Conservation (phyloP, 1,139 yeast genomes). For the Taphrina confusa region DNA sequence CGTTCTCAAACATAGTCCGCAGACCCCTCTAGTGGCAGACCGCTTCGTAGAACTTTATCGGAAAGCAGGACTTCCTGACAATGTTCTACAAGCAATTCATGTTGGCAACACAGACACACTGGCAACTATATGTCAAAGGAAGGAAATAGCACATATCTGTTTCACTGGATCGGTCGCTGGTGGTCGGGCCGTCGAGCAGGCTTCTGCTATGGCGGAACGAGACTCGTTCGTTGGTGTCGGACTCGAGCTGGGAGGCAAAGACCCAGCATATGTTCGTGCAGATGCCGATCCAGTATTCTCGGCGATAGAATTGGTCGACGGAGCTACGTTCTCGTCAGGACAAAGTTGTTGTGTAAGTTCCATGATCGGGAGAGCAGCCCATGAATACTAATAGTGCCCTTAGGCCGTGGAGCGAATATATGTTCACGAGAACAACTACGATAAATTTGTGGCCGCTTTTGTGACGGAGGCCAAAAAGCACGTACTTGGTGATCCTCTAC, state of each 20-base stretch:
- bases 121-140: conserved; percentile 64
- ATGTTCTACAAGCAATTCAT: conserved; percentile 69
- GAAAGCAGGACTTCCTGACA: conserved; percentile 79
- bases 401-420: conserved; percentile 84
- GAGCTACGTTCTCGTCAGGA: conserved; percentile 81
- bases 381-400: conserved; percentile 87
- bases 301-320: conserved; percentile 81
- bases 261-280: conserved; percentile 70
- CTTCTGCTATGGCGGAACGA: conserved; percentile 56
- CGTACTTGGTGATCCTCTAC: conserved; percentile 72
- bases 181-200: conserved; percentile 73
- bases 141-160: conserved; percentile 69
- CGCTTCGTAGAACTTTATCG: conserved; percentile 61
- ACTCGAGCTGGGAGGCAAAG: conserved; percentile 91
- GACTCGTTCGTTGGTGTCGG: conserved; percentile 30
- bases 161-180: conserved; percentile 87
- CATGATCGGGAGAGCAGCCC: conserved; percentile 76
- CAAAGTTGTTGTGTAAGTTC: conserved; percentile 79
- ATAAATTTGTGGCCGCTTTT: conserved; percentile 63
- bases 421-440: conserved; percentile 69
- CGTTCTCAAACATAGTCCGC: conserved; percentile 77
- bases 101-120: conserved; percentile 62
- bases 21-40: conserved; percentile 77
- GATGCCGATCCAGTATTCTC: conserved; percentile 70
- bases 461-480: conserved; percentile 54